These are phyloP conservation scores for Crithidia sp. DNA, from an alignment of 208 protist genomes.

Conservation along the genomic window DNA sequence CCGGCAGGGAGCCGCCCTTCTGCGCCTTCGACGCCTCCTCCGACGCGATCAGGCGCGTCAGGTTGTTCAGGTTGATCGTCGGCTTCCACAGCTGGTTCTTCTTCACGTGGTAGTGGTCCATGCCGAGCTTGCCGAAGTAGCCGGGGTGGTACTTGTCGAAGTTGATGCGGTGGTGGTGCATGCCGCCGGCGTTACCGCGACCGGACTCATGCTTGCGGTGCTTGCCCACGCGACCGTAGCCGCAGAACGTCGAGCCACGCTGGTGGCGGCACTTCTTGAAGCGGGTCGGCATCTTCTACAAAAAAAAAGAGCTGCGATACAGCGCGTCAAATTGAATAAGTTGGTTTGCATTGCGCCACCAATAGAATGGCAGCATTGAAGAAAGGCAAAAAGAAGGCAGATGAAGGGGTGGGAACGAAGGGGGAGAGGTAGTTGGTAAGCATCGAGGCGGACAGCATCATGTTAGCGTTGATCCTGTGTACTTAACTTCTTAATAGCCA, in stretches of 20 bases:
- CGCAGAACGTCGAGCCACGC: constrained; percentile 91
- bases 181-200: constrained; percentile 99
- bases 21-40: constrained; percentile 83
- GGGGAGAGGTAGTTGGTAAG: background rate
- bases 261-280: constrained; percentile 94
- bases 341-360: background rate
- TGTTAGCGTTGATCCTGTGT: no score
- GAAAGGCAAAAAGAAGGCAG: background rate
- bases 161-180: constrained; percentile 99
- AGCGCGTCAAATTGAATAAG: background rate
- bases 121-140: constrained; percentile 99
- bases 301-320: constrained; percentile 24
- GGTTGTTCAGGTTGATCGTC: constrained; percentile 98
- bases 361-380: background rate
- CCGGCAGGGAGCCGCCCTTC: constrained; percentile 93
- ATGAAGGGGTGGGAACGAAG: background rate
- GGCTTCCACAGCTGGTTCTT: constrained; percentile 95
- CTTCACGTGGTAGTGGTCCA: constrained; percentile 97
- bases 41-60: constrained; percentile 98
- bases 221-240: constrained; percentile 97
- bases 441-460: no score
- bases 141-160: constrained; percentile 99
- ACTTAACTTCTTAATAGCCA: no score
- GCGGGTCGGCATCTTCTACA: constrained; percentile 84
- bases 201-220: constrained; percentile 99